Evolutionary conservation across 2,329 filamentous ascomycete species (phyloP), one percentile per base, ranked within the genome.

Genomic region (Cladosporium sphaerospermum): DNA sequence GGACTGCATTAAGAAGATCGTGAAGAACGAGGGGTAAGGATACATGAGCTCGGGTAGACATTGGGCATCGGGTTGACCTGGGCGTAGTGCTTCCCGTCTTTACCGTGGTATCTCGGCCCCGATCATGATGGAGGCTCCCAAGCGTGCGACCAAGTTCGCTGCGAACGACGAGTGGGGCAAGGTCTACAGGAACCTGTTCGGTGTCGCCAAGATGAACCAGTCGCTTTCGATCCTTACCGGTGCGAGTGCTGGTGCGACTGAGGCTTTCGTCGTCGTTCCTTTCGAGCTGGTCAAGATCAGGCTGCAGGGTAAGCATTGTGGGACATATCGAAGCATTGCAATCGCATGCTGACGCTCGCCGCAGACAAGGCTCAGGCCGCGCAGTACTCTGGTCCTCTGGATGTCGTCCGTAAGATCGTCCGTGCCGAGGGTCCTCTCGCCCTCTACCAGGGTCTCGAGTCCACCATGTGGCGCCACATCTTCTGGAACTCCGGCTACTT

Each of bases 281-380:
- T 99, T 99, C 71, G 93, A 96, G 78, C 83, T 96, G 55, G 86
- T 99, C 79, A 99, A 99, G 82, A 99, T 99, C 69, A 86, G 93
- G 61, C 81, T 99, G 44, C 93, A 99, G 73, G 65, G 64, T 67
- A 40, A 56, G 60, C 44, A 53, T 37, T 16, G 9, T 13, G 11
- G 34, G 11, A 33, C 23, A 9, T 8, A 10, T 7, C 23, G 4
- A n/a, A 19, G n/a, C 18, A 16, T 19, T 9, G 10, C 18, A 3
- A 16, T 19, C 7, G 13, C n/a, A 16, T 49, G 42, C 55, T 59
- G 14, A 59, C 44, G 36, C 9, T 28, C n/a, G 8, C 18, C 23
- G 18, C 44, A 66, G 93, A 99, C 77, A 90, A 88, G 75, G 89
- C 92, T 13, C 93, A 90, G 47, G 89, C 92, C 40, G 83, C 87